Evolutionary conservation across 2,329 filamentous ascomycete genomes (phyloP).

Genomic region (Colletotrichum tabaci): DNA sequence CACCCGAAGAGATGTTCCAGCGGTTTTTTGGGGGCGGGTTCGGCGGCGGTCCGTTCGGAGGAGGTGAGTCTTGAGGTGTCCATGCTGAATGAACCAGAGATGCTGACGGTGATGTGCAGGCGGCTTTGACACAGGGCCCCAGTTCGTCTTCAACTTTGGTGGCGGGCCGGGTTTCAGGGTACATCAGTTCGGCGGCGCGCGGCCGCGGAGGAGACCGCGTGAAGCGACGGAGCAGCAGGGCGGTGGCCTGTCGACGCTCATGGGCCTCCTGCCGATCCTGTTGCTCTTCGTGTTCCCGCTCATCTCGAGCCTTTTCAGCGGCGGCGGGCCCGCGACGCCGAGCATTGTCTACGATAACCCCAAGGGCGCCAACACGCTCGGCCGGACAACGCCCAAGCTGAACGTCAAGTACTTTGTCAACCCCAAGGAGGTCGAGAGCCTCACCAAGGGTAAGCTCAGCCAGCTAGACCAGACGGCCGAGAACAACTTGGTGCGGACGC

Average conservation of each 20-base stretch:
- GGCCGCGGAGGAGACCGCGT: slow-evolving; percentile 82
- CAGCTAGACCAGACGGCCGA: slow-evolving; percentile 86
- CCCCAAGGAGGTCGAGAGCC: slow-evolving; percentile 81
- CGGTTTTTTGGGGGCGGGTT: slow-evolving; percentile 90
- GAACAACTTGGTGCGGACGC: slow-evolving; percentile 75
- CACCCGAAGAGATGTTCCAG: slow-evolving; percentile 96
- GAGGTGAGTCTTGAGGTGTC: slow-evolving; percentile 50
- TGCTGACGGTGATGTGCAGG: slow-evolving; percentile 51
- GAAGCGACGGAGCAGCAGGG: slow-evolving; percentile 69
- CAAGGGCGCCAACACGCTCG: slow-evolving; percentile 78
- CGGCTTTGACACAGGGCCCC: slow-evolving; percentile 82
- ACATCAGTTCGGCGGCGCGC: slow-evolving; percentile 91
- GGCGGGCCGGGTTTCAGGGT: slow-evolving; percentile 93
- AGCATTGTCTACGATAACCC: slow-evolving; percentile 83
- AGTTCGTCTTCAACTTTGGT: slow-evolving; percentile 96
- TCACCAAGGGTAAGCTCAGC: slow-evolving; percentile 76
- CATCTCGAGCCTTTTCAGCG: slow-evolving; percentile 83
- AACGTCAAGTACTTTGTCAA: slow-evolving; percentile 90
- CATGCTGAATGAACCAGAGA: not conserved
- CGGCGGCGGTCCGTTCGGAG: slow-evolving; percentile 69
- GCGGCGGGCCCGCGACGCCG: slow-evolving; percentile 71
- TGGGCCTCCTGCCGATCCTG: slow-evolving; percentile 88
- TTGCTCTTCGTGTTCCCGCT: slow-evolving; percentile 90
- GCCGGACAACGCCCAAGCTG: slow-evolving; percentile 79
- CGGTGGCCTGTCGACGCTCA: slow-evolving; percentile 71